Evolutionary conservation across 1,284 basidiomycete genomes (phyloP), one percentile per base, ranked within the genome.

Genomic region (Stygiomarasmius scandens): DNA sequence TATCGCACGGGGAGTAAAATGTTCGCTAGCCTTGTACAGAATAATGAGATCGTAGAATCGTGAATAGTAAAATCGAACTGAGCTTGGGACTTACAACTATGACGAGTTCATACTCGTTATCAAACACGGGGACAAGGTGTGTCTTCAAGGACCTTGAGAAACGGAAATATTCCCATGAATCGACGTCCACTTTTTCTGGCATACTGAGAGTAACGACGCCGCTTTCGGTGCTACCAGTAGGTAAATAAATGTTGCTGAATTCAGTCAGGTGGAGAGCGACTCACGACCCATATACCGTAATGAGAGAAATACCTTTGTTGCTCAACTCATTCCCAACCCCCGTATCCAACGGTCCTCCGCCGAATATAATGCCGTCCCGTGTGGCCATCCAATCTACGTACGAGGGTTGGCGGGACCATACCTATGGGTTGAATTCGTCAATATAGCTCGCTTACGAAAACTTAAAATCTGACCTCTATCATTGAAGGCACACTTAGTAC

Each of bases 271-370:
- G 48, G 11, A n/a, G 50, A 36, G 27, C 14, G 8, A 61, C 66
- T 55, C 56, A 71, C 68, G 54, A 46, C 25, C 66, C 69, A 53
- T 68, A 73, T 8, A 65, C 23, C 12, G 36, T 61, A 48, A 56
- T 62, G 8, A 72, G 36, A 2, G 49, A 44, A 10, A 70, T 64
- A 11, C 71, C 70, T 49, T 67, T 47, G 8, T 20, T 25, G 11
- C 58, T 54, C 8, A 73, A 54, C 29, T 46, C 34, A 55, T 71
- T 65, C 11, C 72, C 72, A 11, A 64, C 66, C 8, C 59, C 57
- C 34, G 68, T 63, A 24, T 61, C 63, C 4, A 74, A 55, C 8
- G 68, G 65, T 5, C 66, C 68, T 25, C 71, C 72, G 19, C 67
- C 71, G 41, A 51, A 29, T 54, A 63, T 60, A 12, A 59, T 53